phyloP scores from a whole-genome alignment of 257 asterid species.

The Capsicum rhomboideum region DNA sequence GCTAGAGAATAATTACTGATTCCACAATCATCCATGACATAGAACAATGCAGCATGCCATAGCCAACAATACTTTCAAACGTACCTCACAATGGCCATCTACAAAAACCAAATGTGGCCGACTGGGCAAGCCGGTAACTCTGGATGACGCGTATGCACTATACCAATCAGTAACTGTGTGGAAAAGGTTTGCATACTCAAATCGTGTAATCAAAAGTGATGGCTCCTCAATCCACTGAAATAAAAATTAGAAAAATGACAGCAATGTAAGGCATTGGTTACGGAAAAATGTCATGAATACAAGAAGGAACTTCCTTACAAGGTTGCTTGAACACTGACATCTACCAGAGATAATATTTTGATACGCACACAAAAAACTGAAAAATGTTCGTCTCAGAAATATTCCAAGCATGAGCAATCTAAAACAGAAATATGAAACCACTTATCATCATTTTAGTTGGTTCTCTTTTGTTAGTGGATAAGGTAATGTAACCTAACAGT shows the following conservation, averaged over 20 bases:
- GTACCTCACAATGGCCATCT: conserved; percentile 97
- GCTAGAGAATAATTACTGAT: not conserved
- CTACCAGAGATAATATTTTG: not conserved
- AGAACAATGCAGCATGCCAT: not conserved
- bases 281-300: not conserved
- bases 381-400: not conserved
- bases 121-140: conserved; percentile 84
- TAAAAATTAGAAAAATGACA: not conserved
- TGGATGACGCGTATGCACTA: conserved; percentile 81
- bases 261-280: conserved; percentile 1
- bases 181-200: conserved; percentile 89
- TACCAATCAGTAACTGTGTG: conserved; percentile 99
- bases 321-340: not conserved
- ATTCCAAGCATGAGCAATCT: not conserved
- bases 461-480: not conserved
- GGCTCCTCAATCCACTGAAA: conserved; percentile 99
- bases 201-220: conserved; percentile 71
- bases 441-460: not conserved
- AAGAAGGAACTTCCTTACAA: not conserved
- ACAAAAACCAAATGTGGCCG: conserved; percentile 88
- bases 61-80: not conserved
- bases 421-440: not conserved
- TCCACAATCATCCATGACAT: not conserved
- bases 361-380: not conserved
- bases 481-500: not conserved